A percentile compares a stretch with the other conserved stretches of the same genome.
phyloP scores from a whole-genome alignment of 768 basidiomycete species.

The Boletus rufocinnamomeus region DNA sequence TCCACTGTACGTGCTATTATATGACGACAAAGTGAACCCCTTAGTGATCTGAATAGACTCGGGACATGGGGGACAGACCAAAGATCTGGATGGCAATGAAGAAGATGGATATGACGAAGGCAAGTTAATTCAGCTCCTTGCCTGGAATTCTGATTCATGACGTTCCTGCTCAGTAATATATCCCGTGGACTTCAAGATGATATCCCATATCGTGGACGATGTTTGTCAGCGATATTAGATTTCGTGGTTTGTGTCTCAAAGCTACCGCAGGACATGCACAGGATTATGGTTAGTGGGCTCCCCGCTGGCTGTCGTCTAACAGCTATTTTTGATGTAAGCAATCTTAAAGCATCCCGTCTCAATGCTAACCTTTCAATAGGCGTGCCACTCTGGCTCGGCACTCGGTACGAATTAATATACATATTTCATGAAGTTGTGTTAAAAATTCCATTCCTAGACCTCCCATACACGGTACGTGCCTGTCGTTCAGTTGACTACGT shows the following conservation, averaged over 20 bases:
- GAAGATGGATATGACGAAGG: constrained; percentile 84
- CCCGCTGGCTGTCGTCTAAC: constrained; percentile 90
- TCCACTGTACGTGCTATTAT: constrained; percentile 64
- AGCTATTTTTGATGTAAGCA: constrained; percentile 70
- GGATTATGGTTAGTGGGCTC: constrained; percentile 76
- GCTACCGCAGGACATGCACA: constrained; percentile 61
- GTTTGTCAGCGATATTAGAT: constrained; percentile 44
- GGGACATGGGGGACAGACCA: constrained; percentile 91
- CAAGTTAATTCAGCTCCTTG: constrained; percentile 14
- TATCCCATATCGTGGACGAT: constrained; percentile 87
- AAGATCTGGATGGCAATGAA: constrained; percentile 83
- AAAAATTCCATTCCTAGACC: constrained; percentile 43
- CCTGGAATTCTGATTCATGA: background rate
- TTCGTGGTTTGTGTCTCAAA: constrained; percentile 5
- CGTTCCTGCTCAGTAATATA: constrained; percentile 65
- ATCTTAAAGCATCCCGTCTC: background rate
- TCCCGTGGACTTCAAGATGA: constrained; percentile 67
- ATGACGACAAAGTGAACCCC: background rate
- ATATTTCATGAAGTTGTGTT: background rate
- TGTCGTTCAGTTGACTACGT: background rate
- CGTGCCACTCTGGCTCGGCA: constrained; percentile 88
- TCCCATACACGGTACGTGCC: constrained; percentile 61
- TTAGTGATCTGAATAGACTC: constrained; percentile 54
- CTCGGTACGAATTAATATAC: constrained; percentile 52
- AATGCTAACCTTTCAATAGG: constrained; percentile 42